These are phyloP conservation scores for Trebouxia gelatinosa DNA, from an alignment of 163 green algal genomes.

Conservation along the genomic window DNA sequence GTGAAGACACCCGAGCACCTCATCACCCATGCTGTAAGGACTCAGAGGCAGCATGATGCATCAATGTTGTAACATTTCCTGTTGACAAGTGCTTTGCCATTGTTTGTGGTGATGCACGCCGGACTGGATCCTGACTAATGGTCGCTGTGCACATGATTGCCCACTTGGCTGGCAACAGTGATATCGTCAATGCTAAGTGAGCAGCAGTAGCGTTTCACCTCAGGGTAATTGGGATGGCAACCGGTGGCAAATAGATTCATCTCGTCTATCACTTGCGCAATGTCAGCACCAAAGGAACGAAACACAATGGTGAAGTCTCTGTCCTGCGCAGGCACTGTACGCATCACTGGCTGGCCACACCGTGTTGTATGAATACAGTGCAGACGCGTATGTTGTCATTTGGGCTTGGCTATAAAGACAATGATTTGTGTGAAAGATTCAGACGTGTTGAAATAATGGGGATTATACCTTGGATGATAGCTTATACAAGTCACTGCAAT, in stretches of 20 bases:
- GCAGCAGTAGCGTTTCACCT: neutral
- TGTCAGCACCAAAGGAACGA: slow-evolving; percentile 44
- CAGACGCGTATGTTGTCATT: no score
- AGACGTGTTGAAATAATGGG: no score
- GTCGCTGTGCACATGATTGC: no score
- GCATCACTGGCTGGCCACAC: no score
- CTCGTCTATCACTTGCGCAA: slow-evolving; percentile 45
- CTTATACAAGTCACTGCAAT: no score
- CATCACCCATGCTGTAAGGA: neutral
- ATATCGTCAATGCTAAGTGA: neutral
- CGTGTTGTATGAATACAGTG: no score
- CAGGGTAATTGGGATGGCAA: slow-evolving; percentile 44
- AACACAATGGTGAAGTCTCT: slow-evolving; percentile 47
- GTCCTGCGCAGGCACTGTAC: no score
- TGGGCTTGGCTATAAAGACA: no score
- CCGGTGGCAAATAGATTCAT: slow-evolving; percentile 47
- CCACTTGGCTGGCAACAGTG: neutral
- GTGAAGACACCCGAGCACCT: neutral
- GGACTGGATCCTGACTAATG: no score
- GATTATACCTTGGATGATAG: no score
- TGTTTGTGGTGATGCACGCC: no score
- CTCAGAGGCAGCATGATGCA: neutral
- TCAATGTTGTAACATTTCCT: neutral
- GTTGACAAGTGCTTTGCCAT: neutral
- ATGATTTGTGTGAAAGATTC: no score